These are phyloP conservation scores for Saturnispora saitoi DNA, from an alignment of 805 yeast genomes.

Conservation along the genomic window DNA sequence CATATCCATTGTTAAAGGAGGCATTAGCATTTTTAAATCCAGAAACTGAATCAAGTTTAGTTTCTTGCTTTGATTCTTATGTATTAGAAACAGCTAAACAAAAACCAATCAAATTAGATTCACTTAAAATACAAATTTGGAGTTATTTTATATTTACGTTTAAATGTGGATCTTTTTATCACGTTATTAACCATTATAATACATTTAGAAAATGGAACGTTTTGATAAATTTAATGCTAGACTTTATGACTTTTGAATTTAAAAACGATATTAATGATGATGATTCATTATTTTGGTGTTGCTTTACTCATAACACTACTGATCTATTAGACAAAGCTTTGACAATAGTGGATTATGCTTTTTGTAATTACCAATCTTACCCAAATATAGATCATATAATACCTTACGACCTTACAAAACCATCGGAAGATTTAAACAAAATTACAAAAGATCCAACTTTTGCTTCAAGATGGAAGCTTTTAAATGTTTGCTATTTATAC, in stretches of 20 bases:
- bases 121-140: constrained; percentile 5
- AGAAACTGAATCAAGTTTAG: neutral
- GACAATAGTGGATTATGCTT: constrained; percentile 2
- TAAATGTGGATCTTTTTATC: constrained; percentile 2
- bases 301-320: neutral
- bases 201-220: constrained; percentile 1
- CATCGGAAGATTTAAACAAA: neutral
- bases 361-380: neutral
- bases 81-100: neutral
- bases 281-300: neutral
- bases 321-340: neutral
- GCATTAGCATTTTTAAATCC: constrained; percentile 1
- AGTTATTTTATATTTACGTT: constrained; percentile 7
- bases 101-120: neutral
- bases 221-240: neutral
- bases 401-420: neutral
- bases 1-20: neutral
- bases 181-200: neutral
- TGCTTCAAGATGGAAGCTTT: neutral
- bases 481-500: neutral
- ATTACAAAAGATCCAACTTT: neutral
- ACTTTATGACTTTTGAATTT: constrained; percentile 1
- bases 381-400: neutral
- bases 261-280: neutral
- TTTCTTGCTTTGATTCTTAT: neutral